phyloP scores from a whole-genome alignment of 441 rosid species.

The Gossypium trilobum region DNA sequence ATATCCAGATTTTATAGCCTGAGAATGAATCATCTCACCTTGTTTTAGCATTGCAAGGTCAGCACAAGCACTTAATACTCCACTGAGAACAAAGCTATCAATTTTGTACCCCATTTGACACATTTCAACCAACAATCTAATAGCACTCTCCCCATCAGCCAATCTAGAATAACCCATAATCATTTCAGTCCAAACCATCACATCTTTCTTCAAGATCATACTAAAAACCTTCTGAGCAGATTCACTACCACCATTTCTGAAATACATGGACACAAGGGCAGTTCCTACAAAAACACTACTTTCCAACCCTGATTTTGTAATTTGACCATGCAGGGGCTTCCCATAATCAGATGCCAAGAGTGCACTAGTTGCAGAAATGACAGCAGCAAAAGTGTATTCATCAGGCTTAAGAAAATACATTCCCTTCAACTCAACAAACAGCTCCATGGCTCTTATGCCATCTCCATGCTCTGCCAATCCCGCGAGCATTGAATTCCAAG shows the following conservation, averaged over 20 bases:
- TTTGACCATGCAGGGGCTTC: constrained; percentile 59
- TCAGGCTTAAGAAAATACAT: constrained; percentile 46
- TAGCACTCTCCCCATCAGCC: constrained; percentile 49
- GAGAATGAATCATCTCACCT: constrained; percentile 70
- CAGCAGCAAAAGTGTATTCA: constrained; percentile 66
- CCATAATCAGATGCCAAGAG: constrained; percentile 36
- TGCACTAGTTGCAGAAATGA: constrained; percentile 43
- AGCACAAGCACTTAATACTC: constrained; percentile 72
- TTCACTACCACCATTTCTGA: constrained; percentile 42
- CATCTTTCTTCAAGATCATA: constrained; percentile 44
- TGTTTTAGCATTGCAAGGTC: constrained; percentile 55
- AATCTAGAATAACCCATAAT: constrained; percentile 60
- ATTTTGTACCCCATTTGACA: constrained; percentile 36
- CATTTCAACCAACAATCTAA: constrained; percentile 47
- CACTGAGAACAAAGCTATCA: constrained; percentile 71
- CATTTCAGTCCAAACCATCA: constrained; percentile 89
- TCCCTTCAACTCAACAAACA: constrained; percentile 38
- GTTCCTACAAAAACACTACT: constrained; percentile 57
- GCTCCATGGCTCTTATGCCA: constrained; percentile 41
- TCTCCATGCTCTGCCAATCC: constrained; percentile 60
- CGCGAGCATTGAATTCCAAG: constrained; percentile 76
- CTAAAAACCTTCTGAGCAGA: constrained; percentile 45
- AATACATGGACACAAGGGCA: constrained; percentile 67
- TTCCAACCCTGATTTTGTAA: constrained; percentile 44
- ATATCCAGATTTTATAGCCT: constrained; percentile 47